phyloP scores from a whole-genome alignment of 2,329 filamentous ascomycete species.

The Cordyceps farinosa region DNA sequence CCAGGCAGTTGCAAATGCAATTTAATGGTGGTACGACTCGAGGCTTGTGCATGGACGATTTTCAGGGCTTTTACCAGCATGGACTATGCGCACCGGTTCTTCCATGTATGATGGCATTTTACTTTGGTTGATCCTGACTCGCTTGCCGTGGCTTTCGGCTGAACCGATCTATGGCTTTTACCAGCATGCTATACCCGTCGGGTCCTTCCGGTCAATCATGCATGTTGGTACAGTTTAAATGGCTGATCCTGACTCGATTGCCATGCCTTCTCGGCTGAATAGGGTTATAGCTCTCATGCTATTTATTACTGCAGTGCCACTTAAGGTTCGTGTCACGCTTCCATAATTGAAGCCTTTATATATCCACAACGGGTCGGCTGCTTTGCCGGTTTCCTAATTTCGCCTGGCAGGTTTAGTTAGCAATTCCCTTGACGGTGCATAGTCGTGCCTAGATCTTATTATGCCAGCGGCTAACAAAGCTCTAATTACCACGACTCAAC shows the following conservation, averaged over 20 bases:
- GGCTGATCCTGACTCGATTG: neutral
- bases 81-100: neutral
- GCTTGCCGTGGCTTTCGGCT: neutral
- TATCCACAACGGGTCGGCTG: neutral
- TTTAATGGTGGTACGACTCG: neutral
- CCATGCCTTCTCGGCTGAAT: neutral
- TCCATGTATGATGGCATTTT: neutral
- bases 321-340: neutral
- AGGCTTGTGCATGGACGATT: neutral
- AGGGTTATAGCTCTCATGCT: neutral
- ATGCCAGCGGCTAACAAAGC: neutral
- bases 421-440: neutral
- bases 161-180: neutral
- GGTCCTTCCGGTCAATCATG: too few relatives aligned
- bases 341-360: neutral
- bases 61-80: neutral
- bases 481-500: neutral
- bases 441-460: neutral
- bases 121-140: neutral
- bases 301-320: neutral
- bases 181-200: neutral
- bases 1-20: neutral
- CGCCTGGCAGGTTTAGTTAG: neutral
- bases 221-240: too few relatives aligned
- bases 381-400: neutral